Evolutionary conservation across 305 asterid species (phyloP).

Genomic region (Solanum hybrid): DNA sequence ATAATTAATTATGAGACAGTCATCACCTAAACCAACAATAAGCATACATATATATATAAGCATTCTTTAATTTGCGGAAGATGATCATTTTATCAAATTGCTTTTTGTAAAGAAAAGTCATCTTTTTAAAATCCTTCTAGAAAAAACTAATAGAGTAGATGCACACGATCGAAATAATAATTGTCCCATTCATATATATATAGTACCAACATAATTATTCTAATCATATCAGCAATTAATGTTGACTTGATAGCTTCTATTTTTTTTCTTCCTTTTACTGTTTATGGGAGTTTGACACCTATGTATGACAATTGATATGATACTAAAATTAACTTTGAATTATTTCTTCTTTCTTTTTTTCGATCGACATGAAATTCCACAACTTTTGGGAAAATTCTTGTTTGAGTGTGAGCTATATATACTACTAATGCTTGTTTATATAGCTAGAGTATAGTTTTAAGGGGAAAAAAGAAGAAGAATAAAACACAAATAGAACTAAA

Average conservation of each 20-base stretch:
- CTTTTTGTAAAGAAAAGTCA: neutral
- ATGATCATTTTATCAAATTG: neutral
- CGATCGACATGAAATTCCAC: neutral
- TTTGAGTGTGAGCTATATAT: neutral
- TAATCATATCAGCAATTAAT: neutral
- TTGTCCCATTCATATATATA: neutral
- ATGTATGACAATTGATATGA: neutral
- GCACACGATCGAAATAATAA: neutral
- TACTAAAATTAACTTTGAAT: neutral
- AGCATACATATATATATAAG: neutral
- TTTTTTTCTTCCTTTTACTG: neutral
- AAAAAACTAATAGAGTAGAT: neutral
- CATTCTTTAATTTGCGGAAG: neutral
- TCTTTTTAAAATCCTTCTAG: neutral
- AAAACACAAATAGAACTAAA: neutral
- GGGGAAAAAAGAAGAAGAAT: neutral
- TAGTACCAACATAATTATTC: neutral
- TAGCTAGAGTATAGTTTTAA: neutral
- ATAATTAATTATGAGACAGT: neutral
- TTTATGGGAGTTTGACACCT: neutral
- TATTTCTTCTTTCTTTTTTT: neutral
- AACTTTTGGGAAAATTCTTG: neutral
- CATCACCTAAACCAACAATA: neutral
- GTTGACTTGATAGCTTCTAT: neutral
- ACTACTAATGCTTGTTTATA: neutral